phyloP scores from a whole-genome alignment of 179 eudicot genomes.

The Heliamphora pulchella region DNA sequence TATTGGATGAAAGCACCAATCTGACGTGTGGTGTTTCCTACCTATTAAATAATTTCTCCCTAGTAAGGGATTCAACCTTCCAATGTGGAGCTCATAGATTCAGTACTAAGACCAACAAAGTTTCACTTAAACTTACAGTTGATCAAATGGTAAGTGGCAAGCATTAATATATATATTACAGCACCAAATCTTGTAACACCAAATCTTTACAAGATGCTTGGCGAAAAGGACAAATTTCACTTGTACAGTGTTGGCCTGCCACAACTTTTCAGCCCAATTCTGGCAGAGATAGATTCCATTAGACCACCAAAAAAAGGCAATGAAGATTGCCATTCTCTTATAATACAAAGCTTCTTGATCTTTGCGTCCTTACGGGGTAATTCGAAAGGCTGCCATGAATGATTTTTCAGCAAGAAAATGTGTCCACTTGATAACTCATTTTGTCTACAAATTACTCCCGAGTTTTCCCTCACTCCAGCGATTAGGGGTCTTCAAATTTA shows the following conservation, averaged over 20 bases:
- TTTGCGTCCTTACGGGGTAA: too few species aligned
- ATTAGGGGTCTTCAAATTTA: too few species aligned
- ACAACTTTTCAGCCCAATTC: neutral
- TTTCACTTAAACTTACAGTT: neutral
- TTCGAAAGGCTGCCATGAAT: neutral
- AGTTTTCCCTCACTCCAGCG: neutral
- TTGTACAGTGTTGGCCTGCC: neutral
- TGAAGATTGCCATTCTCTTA: neutral
- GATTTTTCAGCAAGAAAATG: neutral
- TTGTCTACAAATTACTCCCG: neutral
- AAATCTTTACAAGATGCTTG: neutral
- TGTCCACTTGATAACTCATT: neutral
- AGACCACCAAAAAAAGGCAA: too few species aligned
- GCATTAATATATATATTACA: neutral
- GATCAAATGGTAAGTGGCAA: neutral
- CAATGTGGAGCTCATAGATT: too few species aligned
- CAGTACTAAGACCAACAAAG: too few species aligned
- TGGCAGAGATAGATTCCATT: neutral
- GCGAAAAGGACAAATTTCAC: neutral
- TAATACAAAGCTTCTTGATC: neutral
- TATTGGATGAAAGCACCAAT: too few species aligned
- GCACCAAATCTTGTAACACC: neutral
- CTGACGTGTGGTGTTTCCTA: too few species aligned
- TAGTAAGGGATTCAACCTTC: too few species aligned
- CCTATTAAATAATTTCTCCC: too few species aligned